Evolutionary conservation across 2,329 filamentous ascomycete genomes (phyloP).

Genomic region (Stachybotrys chartarum): DNA sequence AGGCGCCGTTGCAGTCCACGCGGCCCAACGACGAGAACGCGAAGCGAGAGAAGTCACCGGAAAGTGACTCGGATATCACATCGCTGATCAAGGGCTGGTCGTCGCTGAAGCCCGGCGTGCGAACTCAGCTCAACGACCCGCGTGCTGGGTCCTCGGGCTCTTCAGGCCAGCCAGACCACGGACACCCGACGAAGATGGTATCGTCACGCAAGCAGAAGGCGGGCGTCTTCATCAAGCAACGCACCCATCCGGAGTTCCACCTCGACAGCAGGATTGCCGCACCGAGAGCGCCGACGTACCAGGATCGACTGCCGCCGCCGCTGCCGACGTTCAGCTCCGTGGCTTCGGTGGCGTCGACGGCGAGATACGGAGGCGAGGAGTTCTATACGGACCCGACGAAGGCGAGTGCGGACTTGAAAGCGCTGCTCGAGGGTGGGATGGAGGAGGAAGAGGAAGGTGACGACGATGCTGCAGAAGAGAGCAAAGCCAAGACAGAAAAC

Average conservation of each 20-base stretch:
- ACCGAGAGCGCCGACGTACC: conserved; percentile 38
- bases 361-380: conserved; percentile 32
- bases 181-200: conserved; percentile 34
- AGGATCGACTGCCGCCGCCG: conserved; percentile 39
- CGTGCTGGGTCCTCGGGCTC: conserved; percentile 1
- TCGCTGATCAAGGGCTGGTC: conserved; percentile 21
- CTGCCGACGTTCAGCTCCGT: conserved; percentile 42
- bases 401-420: conserved; percentile 71
- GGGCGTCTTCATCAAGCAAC: conserved; percentile 46
- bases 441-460: conserved; percentile 61
- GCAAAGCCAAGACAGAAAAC: conserved; percentile 7
- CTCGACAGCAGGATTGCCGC: conserved; percentile 40
- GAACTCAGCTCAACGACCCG: conserved; percentile 7
- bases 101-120: conserved; percentile 15
- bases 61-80: conserved; percentile 25
- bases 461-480: conserved; percentile 11
- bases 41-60: conserved; percentile 18
- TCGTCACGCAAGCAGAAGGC: conserved; percentile 49
- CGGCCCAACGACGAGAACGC: conserved; percentile 19
- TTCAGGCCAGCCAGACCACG: conserved; percentile 20
- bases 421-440: conserved; percentile 72
- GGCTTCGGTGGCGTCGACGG: conserved; percentile 3
- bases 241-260: conserved; percentile 51
- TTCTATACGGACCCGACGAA: conserved; percentile 65
- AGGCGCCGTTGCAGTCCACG: conserved; percentile 32